phyloP scores from a whole-genome alignment of 2,329 filamentous ascomycete genomes.

The Fusarium pseudonygamai region DNA sequence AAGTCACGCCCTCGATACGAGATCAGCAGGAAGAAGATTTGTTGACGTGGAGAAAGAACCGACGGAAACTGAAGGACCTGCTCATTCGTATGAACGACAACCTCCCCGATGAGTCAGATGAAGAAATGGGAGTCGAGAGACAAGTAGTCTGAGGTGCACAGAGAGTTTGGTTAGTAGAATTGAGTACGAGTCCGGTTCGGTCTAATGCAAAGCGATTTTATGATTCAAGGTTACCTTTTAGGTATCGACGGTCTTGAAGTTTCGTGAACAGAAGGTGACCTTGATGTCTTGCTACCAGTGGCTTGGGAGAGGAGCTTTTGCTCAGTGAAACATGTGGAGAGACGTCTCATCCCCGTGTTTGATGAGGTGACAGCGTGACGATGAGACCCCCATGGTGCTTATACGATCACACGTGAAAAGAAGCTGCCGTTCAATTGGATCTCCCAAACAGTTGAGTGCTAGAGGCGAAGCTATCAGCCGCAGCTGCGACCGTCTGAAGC shows the following conservation, averaged over 20 bases:
- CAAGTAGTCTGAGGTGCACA: neutral
- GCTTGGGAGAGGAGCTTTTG: neutral
- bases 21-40: slow-evolving; percentile 61
- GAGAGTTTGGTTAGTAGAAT: neutral
- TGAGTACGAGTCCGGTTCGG: neutral
- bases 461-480: neutral
- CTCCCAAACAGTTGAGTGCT: neutral
- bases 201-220: neutral
- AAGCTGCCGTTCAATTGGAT: neutral
- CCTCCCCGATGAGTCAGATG: slow-evolving; percentile 55
- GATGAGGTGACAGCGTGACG: neutral
- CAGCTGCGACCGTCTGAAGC: neutral
- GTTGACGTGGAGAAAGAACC: slow-evolving; percentile 56
- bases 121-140: slow-evolving; percentile 32
- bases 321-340: neutral
- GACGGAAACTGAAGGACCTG: slow-evolving; percentile 55
- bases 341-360: neutral
- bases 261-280: neutral
- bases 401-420: neutral
- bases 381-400: neutral
- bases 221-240: slow-evolving; percentile 13
- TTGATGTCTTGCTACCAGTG: neutral
- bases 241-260: neutral
- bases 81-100: slow-evolving; percentile 57
- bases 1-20: slow-evolving; percentile 67